Evolutionary conservation across 352 stramenopile genomes (phyloP).

Genomic region (Detonula confervacea): DNA sequence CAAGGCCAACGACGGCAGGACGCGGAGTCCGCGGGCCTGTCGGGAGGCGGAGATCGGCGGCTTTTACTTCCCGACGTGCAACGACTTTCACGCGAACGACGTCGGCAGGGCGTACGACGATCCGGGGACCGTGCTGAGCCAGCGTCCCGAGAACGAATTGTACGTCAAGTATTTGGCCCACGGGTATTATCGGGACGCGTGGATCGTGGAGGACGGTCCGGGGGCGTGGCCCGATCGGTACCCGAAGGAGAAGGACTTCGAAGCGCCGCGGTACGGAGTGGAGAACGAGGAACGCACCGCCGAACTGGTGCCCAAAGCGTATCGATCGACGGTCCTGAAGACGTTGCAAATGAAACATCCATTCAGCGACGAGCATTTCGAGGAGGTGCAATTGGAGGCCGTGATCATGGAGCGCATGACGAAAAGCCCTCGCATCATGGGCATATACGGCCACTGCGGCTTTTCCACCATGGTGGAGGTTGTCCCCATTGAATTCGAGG

Average conservation of each 20-base stretch:
- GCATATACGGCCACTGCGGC: constrained; percentile 77
- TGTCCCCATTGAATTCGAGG: constrained; percentile 72
- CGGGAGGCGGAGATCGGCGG: constrained; percentile 8
- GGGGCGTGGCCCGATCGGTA: constrained; percentile 35
- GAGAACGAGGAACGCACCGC: constrained; percentile 21
- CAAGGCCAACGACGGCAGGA: constrained; percentile 18
- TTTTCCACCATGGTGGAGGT: constrained; percentile 55
- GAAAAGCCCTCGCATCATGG: constrained; percentile 67
- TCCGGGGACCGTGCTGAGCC: constrained; percentile 3
- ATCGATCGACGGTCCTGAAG: constrained; percentile 43
- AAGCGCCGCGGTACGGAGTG: constrained; percentile 15
- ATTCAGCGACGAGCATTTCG: constrained; percentile 24
- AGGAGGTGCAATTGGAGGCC: constrained; percentile 64
- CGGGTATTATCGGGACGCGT: constrained; percentile 77
- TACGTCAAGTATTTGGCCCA: constrained; percentile 60
- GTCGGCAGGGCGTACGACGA: constrained; percentile 50
- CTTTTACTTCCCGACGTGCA: constrained; percentile 69
- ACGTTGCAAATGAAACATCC: constrained; percentile 24
- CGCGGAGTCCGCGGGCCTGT: constrained; percentile 23
- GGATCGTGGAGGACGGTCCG: constrained; percentile 48
- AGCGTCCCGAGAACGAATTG: constrained; percentile 43
- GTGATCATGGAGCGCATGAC: constrained; percentile 78
- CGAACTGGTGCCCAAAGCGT: constrained; percentile 38
- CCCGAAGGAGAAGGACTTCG: constrained; percentile 6
- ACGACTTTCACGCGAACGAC: constrained; percentile 68